Evolutionary conservation across 345 rosid genomes (phyloP).

Genomic region (Cardamine occulta): DNA sequence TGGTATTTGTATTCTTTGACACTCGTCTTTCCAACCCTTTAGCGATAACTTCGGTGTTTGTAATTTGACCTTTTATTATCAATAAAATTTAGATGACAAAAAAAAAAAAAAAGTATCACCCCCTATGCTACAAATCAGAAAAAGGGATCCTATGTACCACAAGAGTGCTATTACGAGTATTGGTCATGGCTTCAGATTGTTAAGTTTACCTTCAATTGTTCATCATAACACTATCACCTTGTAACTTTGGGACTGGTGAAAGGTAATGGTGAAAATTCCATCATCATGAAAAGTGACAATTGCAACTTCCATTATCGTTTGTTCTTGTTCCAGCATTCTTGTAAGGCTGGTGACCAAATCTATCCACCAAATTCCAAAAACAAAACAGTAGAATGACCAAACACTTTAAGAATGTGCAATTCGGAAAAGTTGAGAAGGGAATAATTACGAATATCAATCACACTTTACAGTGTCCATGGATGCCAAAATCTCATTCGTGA

Average conservation of each 20-base stretch:
- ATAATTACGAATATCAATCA: conserved; percentile 35
- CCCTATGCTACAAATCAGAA: not conserved
- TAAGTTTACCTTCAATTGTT: not conserved
- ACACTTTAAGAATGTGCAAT: not conserved
- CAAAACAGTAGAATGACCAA: not conserved
- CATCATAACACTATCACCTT: conserved; percentile 10
- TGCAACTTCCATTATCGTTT: no score
- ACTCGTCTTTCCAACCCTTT: no score
- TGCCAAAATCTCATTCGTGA: conserved; percentile 87
- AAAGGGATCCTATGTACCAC: not conserved
- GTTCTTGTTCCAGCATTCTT: not conserved
- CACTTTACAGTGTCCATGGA: conserved; percentile 98
- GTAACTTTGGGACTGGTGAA: not conserved
- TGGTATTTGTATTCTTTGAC: no score
- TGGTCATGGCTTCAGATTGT: not conserved
- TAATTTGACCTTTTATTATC: no score
- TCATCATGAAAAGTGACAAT: not conserved
- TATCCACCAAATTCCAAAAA: conserved; percentile 24
- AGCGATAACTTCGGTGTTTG: no score
- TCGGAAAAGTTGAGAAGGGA: conserved; percentile 19
- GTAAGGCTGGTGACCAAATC: conserved; percentile 1
- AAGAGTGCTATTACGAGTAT: no score
- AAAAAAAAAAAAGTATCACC: no score
- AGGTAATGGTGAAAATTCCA: conserved; percentile 8
- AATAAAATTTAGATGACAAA: no score